Evolutionary conservation across 441 rosid species (phyloP).

Genomic region (Croton laevigatus): DNA sequence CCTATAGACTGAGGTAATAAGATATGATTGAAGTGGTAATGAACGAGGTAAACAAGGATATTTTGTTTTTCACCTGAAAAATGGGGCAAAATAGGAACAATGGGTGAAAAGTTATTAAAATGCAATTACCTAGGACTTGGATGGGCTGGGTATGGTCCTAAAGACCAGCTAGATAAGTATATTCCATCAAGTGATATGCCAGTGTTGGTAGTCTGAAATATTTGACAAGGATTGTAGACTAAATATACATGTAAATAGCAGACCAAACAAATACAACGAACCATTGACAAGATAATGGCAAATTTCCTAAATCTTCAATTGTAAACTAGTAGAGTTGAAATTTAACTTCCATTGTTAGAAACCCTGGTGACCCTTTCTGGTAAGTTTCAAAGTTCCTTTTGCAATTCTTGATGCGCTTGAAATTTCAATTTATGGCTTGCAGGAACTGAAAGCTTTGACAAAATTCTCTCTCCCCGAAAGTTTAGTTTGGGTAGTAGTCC

Average conservation of each 20-base stretch:
- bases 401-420: neutral
- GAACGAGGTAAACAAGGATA: too few relatives aligned
- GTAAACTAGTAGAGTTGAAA: neutral
- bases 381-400: neutral
- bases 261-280: neutral
- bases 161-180: too few relatives aligned
- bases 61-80: too few relatives aligned
- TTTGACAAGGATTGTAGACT: neutral
- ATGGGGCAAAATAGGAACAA: too few relatives aligned
- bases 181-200: neutral
- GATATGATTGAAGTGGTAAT: too few relatives aligned
- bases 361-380: neutral
- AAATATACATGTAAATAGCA: neutral
- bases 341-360: neutral
- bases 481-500: slow-evolving; percentile 27
- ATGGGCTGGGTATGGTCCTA: too few relatives aligned
- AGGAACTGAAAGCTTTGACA: slow-evolving; percentile 86
- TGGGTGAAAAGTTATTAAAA: too few relatives aligned
- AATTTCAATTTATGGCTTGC: slow-evolving; percentile 26
- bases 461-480: slow-evolving; percentile 57
- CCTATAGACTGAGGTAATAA: too few relatives aligned
- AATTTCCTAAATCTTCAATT: neutral
- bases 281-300: neutral
- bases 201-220: slow-evolving; percentile 9
- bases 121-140: too few relatives aligned